Base-by-base conservation (phyloP, 768 basidiomycete species). In the Dentipellis sp. region DNA sequence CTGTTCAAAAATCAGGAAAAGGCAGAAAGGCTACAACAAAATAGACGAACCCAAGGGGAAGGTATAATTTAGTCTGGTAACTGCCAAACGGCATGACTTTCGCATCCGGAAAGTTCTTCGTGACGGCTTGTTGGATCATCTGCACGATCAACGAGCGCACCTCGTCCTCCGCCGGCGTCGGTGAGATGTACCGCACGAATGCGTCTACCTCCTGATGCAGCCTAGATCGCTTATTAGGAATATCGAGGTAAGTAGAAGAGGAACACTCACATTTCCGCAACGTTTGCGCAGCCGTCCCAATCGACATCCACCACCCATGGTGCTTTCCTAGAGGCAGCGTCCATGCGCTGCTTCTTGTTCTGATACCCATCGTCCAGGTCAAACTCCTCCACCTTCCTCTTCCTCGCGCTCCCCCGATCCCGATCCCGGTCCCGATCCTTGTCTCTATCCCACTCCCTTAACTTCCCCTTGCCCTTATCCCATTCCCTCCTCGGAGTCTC, bases 41-140 rank as follows among this genome's bases (percentile, higher is more conserved):
- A 6, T 21, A 3, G 29, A 72, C 88, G 65, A 68, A 97, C 94
- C 94, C 94, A 53, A 81, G 74, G 3, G 97, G 95, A 19, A 98
- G 78, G 68, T 98, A 99, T 12, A 98, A 74, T 64, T 92, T 91
- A 6, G 95, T 98, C 66, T 89, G 84, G 68, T 85, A 95, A 66
- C 88, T 92, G 19, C 97, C 97, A 68, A 98, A 99, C 1, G 94
- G 88, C 56, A 80, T 71, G 3, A 97, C 85, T 36, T 77, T 71
- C 9, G 93, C 92, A 63, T 94, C 91, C 0, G 84, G 80, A 72
- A 91, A 97, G 10, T 74, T 67, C n/a, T 69, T 63, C 6, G 71
- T 72, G 49, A 98, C 77, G 1, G 84, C 82, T 16, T 75, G 74
- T 0, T 83, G 77, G 56, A 98, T 88, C 37, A 83, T 75, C 19